Evolutionary conservation across 192 early-diverging fungal genomes (phyloP).

Genomic region (Coemansia sp.): DNA sequence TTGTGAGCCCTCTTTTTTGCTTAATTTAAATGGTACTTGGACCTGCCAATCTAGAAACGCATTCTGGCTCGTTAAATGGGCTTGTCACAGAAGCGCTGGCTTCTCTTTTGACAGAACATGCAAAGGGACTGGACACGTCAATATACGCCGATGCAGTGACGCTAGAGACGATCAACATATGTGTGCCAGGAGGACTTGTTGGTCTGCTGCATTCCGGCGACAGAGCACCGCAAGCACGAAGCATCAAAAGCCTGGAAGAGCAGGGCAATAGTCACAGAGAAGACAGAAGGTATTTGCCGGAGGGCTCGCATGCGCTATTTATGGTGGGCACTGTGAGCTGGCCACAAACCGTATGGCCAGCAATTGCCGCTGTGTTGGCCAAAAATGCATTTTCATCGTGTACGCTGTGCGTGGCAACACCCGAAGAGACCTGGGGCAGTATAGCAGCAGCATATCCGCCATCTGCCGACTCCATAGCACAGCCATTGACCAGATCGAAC

Average conservation of each 20-base stretch:
- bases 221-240: conserved; percentile 13
- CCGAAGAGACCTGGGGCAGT: conserved; percentile 31
- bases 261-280: background rate
- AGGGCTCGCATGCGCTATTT: conserved; percentile 36
- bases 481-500: conserved; percentile 8
- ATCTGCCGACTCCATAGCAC: background rate
- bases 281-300: conserved; percentile 2
- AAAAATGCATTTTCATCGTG: conserved; percentile 7
- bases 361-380: conserved; percentile 10
- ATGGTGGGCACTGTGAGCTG: conserved; percentile 32
- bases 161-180: conserved; percentile 29
- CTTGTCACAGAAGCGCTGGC: conserved; percentile 7
- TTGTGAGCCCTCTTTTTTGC: background rate
- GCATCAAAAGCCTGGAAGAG: conserved; percentile 15
- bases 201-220: conserved; percentile 16
- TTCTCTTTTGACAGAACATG: conserved; percentile 16
- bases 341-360: conserved; percentile 21
- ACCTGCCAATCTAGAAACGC: background rate
- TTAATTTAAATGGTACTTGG: background rate
- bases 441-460: conserved; percentile 20
- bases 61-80: conserved; percentile 11
- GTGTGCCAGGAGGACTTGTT: conserved; percentile 12
- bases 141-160: conserved; percentile 38
- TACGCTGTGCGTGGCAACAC: conserved; percentile 32
- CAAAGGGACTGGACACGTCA: conserved; percentile 37